Conservation (phyloP, 2,329 filamentous ascomycete species). For the Hymenoscyphus linearis region DNA sequence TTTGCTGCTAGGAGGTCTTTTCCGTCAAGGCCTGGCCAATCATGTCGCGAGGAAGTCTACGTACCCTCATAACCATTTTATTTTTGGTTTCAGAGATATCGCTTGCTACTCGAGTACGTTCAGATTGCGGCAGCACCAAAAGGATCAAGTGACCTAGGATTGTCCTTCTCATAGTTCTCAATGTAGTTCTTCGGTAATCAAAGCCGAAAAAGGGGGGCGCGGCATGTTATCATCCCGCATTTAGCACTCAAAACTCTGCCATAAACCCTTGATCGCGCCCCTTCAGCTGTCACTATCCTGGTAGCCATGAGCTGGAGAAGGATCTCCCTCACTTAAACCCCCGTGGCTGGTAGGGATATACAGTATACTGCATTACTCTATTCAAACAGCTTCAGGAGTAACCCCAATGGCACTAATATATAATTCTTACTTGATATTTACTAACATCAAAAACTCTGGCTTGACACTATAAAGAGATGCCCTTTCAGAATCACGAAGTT, state of each 20-base stretch:
- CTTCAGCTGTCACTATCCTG: background rate
- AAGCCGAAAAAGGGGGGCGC: background rate
- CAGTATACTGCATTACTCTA: background rate
- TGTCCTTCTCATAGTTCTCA: background rate
- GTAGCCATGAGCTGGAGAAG: background rate
- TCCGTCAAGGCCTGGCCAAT: background rate
- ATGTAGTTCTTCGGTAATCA: background rate
- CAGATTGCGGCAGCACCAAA: background rate
- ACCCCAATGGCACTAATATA: background rate
- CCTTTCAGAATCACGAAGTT: background rate
- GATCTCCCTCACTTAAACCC: background rate
- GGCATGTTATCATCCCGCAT: background rate
- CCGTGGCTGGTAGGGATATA: conserved; percentile 7
- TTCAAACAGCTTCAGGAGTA: conserved; percentile 3
- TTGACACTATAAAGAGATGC: background rate
- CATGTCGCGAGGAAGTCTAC: background rate
- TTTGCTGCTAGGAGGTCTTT: background rate
- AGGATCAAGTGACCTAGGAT: background rate
- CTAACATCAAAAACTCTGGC: background rate
- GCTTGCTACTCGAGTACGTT: background rate
- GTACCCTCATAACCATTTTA: background rate
- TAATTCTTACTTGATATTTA: background rate
- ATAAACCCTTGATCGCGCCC: background rate
- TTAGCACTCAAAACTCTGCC: background rate
- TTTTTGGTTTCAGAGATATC: background rate